Conservation (phyloP, 73 alveolate genomes). For the Effrenium voratum region DNA sequence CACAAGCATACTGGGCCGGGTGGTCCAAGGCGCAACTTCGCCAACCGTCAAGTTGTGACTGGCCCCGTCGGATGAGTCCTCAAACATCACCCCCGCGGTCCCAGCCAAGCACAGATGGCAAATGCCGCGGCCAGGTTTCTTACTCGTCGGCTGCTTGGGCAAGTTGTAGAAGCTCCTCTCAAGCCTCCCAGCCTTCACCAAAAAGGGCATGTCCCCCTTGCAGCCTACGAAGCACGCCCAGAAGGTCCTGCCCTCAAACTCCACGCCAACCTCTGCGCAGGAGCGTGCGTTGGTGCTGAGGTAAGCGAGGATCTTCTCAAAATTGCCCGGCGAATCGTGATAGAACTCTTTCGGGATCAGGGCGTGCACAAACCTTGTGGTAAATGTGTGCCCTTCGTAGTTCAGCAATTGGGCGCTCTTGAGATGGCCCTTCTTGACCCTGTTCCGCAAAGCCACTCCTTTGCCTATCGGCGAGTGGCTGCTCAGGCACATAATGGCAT, state of each 20-base stretch:
- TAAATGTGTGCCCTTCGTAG: neutral
- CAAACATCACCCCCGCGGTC: neutral
- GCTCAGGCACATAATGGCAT: neutral
- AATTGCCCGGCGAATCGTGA: neutral
- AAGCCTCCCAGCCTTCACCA: neutral
- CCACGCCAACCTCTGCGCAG: neutral
- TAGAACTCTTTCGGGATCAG: neutral
- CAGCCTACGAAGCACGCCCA: neutral
- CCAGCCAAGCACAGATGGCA: slow-evolving; percentile 40
- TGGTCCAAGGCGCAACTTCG: neutral
- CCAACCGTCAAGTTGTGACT: neutral
- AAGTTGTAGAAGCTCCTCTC: neutral
- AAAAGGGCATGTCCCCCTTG: neutral
- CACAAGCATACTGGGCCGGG: neutral
- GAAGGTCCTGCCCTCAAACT: neutral
- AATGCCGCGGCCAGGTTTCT: neutral
- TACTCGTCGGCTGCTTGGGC: neutral
- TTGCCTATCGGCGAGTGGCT: neutral
- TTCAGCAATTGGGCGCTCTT: neutral
- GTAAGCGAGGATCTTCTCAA: neutral
- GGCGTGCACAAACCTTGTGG: neutral
- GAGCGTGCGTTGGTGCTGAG: neutral
- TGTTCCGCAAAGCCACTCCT: neutral
- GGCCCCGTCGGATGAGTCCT: neutral
- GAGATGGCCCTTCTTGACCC: neutral